These are phyloP conservation scores for Serendipita vermifera DNA, from an alignment of 768 basidiomycete genomes.

Conservation along the genomic window DNA sequence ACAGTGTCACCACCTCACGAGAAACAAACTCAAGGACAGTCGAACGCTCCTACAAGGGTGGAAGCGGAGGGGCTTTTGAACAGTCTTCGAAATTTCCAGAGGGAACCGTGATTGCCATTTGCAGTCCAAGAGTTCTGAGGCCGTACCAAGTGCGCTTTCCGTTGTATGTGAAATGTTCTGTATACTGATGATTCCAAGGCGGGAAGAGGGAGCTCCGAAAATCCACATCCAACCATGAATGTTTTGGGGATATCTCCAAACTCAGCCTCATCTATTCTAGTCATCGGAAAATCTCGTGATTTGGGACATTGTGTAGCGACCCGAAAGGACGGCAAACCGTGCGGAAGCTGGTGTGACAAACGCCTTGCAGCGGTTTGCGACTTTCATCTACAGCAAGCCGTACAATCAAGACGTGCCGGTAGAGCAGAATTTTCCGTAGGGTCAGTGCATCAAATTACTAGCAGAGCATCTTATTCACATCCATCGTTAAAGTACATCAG, in stretches of 20 bases:
- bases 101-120: slow-evolving; percentile 78
- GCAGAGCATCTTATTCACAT: background rate
- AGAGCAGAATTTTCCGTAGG: slow-evolving; percentile 78
- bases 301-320: slow-evolving; percentile 71
- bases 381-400: slow-evolving; percentile 74
- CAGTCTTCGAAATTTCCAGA: slow-evolving; percentile 70
- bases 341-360: slow-evolving; percentile 85
- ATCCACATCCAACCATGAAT: slow-evolving; percentile 65
- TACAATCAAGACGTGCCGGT: slow-evolving; percentile 56
- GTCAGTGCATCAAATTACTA: slow-evolving; percentile 32
- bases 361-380: slow-evolving; percentile 76
- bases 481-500: slow-evolving; percentile 45
- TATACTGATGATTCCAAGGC: background rate
- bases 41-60: slow-evolving; percentile 63
- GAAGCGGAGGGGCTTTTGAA: slow-evolving; percentile 88
- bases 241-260: slow-evolving; percentile 81
- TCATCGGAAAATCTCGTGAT: slow-evolving; percentile 77
- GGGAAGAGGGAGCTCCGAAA: background rate
- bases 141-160: slow-evolving; percentile 56
- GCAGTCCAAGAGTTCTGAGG: slow-evolving; percentile 78
- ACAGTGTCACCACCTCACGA: slow-evolving; percentile 39
- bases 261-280: slow-evolving; percentile 62
- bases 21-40: slow-evolving; percentile 9
- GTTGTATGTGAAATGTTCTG: background rate
- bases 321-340: slow-evolving; percentile 67